Conservation (phyloP, 2,329 filamentous ascomycete genomes). For the Capronia epimyces region DNA sequence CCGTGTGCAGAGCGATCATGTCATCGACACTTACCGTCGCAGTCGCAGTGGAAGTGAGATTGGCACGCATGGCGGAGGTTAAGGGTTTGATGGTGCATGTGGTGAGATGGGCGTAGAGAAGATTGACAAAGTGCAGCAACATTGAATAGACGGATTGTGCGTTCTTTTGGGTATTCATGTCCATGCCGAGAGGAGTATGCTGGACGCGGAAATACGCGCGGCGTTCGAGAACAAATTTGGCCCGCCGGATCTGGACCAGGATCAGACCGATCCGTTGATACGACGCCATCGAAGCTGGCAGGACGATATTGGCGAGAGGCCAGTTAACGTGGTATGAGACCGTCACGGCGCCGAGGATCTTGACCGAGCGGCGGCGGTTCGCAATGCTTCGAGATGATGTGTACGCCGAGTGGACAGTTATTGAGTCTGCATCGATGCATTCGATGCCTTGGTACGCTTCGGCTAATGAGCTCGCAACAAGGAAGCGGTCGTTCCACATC, state of each 20-base stretch:
- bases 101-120: constrained; percentile 68
- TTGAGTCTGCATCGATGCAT: constrained; percentile 54
- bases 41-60: constrained; percentile 45
- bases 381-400: constrained; percentile 41
- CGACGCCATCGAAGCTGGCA: constrained; percentile 54
- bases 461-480: constrained; percentile 71
- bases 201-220: constrained; percentile 36
- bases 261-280: constrained; percentile 73
- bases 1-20: constrained; percentile 67
- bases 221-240: constrained; percentile 60
- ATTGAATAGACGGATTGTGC: constrained; percentile 54
- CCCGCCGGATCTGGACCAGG: constrained; percentile 70
- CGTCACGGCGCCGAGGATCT: constrained; percentile 57
- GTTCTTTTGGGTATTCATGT: not conserved
- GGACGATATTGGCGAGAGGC: constrained; percentile 66
- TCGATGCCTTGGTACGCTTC: constrained; percentile 57
- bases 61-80: constrained; percentile 49
- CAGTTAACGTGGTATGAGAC: constrained; percentile 64
- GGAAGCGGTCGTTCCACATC: constrained; percentile 74
- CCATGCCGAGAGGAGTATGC: constrained; percentile 32
- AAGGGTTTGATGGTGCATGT: constrained; percentile 64
- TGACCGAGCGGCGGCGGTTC: constrained; percentile 54
- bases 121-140: constrained; percentile 72
- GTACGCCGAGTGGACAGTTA: constrained; percentile 54
- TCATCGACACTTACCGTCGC: constrained; percentile 67